A percentile compares a stretch with the other conserved stretches of the same genome.
phyloP scores from a whole-genome alignment of 192 early-diverging fungal genomes.

The Coemansia sp. region DNA sequence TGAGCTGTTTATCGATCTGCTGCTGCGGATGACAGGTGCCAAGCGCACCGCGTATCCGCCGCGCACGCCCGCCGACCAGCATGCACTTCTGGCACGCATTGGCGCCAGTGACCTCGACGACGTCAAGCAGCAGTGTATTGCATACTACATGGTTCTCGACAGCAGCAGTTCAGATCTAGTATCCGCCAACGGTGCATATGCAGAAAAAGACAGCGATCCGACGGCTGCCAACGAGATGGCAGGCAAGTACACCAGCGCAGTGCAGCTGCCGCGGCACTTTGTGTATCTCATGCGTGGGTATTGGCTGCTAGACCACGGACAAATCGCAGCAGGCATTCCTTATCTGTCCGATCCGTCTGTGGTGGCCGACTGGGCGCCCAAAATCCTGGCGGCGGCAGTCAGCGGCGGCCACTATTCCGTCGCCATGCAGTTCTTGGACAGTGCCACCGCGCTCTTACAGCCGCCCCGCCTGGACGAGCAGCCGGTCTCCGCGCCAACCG shows the following conservation, averaged over 20 bases:
- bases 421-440: conserved; percentile 35
- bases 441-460: conserved; percentile 32
- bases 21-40: conserved; percentile 33
- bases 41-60: conserved; percentile 31
- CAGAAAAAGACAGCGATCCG: conserved; percentile 12
- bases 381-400: conserved; percentile 36
- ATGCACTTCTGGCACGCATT: conserved; percentile 17
- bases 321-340: conserved; percentile 21
- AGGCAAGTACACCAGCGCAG: conserved; percentile 20
- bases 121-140: conserved; percentile 45
- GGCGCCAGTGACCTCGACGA: conserved; percentile 35
- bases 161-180: conserved; percentile 5
- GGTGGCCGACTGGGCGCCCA: conserved; percentile 45
- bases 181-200: conserved; percentile 11
- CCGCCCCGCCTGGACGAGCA: conserved; percentile 26
- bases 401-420: conserved; percentile 12
- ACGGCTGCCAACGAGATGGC: conserved; percentile 10
- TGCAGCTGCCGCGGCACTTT: conserved; percentile 44
- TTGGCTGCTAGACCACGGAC: conserved; percentile 55
- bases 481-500: conserved; percentile 16
- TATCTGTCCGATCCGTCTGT: conserved; percentile 49
- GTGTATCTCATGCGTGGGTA: conserved; percentile 47
- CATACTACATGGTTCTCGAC: conserved; percentile 45
- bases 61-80: conserved; percentile 18
- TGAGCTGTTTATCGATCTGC: conserved; percentile 48